A percentile compares a stretch with the other conserved stretches of the same genome.
phyloP scores from a whole-genome alignment of 192 early-diverging fungal genomes.

The Dimargaris cristalligena region DNA sequence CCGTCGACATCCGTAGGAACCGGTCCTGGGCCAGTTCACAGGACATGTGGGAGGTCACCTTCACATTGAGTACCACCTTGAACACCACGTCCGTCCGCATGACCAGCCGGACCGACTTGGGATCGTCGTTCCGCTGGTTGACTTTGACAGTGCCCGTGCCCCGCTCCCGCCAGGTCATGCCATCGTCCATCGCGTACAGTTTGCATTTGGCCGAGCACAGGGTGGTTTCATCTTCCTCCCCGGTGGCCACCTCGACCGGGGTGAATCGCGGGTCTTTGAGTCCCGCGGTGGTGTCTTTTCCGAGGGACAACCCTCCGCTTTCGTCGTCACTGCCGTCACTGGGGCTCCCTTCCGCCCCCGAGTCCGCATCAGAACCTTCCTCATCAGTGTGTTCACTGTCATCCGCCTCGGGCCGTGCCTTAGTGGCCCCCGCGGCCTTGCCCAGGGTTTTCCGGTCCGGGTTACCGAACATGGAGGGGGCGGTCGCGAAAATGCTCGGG shows the following conservation, averaged over 20 bases:
- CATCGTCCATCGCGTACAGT: constrained; percentile 21
- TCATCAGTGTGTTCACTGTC: background rate
- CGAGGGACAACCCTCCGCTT: no score
- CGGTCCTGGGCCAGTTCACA: constrained; percentile 5
- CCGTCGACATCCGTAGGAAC: constrained; percentile 1
- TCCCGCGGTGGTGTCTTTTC: constrained; percentile 16
- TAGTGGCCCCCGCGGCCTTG: background rate
- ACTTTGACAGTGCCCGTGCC: constrained; percentile 27
- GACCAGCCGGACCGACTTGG: constrained; percentile 16
- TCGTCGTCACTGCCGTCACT: constrained; percentile 14
- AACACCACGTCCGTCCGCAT: constrained; percentile 28
- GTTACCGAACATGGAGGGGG: no score
- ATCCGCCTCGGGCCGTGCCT: background rate
- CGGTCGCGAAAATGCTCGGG: constrained; percentile 3
- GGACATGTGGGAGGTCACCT: constrained; percentile 20
- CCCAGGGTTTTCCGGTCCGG: no score
- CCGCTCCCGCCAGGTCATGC: constrained; percentile 25
- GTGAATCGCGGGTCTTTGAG: constrained; percentile 10
- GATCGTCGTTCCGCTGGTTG: constrained; percentile 17
- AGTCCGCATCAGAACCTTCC: background rate
- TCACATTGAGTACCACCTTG: constrained; percentile 25
- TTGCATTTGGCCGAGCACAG: constrained; percentile 23
- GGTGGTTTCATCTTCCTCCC: constrained; percentile 30
- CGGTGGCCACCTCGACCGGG: constrained; percentile 16
- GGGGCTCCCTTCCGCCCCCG: no score